Percentiles rank a stretch among this genome's conserved stretches.
These are phyloP conservation scores for Mychonastes homosphaera DNA, from an alignment of 139 green algal genomes.

Conservation along the genomic window DNA sequence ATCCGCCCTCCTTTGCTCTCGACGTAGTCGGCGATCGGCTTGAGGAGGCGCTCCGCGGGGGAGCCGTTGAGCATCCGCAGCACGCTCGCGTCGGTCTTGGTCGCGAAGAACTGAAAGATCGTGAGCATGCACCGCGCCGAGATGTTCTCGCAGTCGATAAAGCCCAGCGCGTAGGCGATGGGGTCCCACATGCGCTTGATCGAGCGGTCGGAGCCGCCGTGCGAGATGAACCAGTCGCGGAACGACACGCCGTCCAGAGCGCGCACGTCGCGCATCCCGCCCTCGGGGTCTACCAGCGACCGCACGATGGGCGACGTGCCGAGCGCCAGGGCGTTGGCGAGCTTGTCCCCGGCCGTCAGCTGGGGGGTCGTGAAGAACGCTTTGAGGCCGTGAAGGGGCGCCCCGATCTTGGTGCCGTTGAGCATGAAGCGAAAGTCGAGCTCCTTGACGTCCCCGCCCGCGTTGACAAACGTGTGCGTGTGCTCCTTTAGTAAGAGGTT, in stretches of 20 bases:
- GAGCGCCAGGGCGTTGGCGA: slow-evolving; percentile 61
- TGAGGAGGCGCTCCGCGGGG: slow-evolving; percentile 71
- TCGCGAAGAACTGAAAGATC: slow-evolving; percentile 94
- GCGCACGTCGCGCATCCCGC: slow-evolving; percentile 62
- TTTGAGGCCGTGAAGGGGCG: slow-evolving; percentile 65
- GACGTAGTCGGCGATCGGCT: slow-evolving; percentile 88
- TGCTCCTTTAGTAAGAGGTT: slow-evolving; percentile 95
- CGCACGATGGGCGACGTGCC: slow-evolving; percentile 78
- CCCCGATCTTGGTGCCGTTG: slow-evolving; percentile 74
- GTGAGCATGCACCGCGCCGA: slow-evolving; percentile 93
- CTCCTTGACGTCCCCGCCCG: slow-evolving; percentile 73
- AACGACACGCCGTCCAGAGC: slow-evolving; percentile 78
- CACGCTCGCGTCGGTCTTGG: slow-evolving; percentile 90
- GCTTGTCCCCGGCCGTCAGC: slow-evolving; percentile 73
- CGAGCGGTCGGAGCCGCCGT: slow-evolving; percentile 65
- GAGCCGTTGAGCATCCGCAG: slow-evolving; percentile 94
- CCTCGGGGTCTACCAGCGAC: slow-evolving; percentile 85
- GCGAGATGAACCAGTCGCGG: slow-evolving; percentile 82
- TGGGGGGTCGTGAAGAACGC: slow-evolving; percentile 94
- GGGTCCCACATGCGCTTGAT: slow-evolving; percentile 96
- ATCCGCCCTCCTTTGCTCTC: slow-evolving; percentile 63
- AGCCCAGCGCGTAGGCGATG: slow-evolving; percentile 93
- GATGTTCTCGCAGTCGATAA: slow-evolving; percentile 95
- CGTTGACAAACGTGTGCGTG: slow-evolving; percentile 95
- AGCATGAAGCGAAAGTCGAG: slow-evolving; percentile 87